Evolutionary conservation across 1,284 basidiomycete species (phyloP).

Genomic region (Peniophora sp.): DNA sequence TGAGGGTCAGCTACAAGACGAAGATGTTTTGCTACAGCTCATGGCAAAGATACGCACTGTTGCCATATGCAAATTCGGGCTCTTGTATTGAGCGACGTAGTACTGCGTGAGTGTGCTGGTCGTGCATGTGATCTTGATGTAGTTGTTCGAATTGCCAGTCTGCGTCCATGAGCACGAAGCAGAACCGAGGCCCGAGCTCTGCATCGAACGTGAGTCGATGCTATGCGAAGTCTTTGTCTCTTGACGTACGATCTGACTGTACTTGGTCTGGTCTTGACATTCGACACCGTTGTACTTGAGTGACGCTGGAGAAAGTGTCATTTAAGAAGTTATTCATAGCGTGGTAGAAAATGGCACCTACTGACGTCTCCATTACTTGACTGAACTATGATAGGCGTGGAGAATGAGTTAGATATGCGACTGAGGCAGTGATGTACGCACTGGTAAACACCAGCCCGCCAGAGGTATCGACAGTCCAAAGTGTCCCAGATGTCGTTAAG

Average conservation of each 20-base stretch:
- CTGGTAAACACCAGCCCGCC: slow-evolving; percentile 38
- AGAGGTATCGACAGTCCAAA: slow-evolving; percentile 35
- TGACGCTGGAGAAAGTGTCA: slow-evolving; percentile 15
- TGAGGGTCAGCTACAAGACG: too few relatives aligned
- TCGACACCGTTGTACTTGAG: slow-evolving; percentile 27
- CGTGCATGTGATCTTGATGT: slow-evolving; percentile 26
- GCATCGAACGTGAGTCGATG: not conserved
- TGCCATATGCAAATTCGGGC: slow-evolving; percentile 27
- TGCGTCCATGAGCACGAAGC: slow-evolving; percentile 19
- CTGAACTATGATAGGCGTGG: too few relatives aligned
- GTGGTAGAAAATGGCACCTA: too few relatives aligned
- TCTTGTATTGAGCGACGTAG: slow-evolving; percentile 25
- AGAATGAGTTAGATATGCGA: not conserved
- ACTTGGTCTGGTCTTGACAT: slow-evolving; percentile 23
- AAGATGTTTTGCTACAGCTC: too few relatives aligned
- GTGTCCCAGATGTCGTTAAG: slow-evolving; percentile 31
- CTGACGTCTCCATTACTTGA: too few relatives aligned
- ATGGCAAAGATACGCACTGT: slow-evolving; percentile 14
- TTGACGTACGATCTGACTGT: slow-evolving; percentile 20
- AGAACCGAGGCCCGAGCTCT: slow-evolving; percentile 22
- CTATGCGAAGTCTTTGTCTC: too few relatives aligned
- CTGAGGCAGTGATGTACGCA: slow-evolving; percentile 17
- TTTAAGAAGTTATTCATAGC: not conserved
- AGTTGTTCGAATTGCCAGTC: slow-evolving; percentile 23
- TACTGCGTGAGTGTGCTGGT: slow-evolving; percentile 18